Conservation (phyloP, 2,329 filamentous ascomycete species). For the Pseudogymnoascus sp. region DNA sequence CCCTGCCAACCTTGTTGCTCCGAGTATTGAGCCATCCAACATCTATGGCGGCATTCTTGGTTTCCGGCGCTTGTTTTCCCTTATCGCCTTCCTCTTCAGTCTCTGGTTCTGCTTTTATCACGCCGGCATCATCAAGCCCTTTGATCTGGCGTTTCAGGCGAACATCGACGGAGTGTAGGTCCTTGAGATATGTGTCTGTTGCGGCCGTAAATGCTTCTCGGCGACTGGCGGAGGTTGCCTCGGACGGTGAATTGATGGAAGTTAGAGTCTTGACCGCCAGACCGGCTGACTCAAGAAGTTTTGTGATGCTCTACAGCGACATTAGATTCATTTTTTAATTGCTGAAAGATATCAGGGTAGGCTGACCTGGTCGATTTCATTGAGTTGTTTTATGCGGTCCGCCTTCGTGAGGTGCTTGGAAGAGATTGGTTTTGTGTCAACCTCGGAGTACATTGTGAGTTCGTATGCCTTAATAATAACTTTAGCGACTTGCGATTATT, state of each 20-base stretch:
- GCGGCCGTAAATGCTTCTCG: constrained; percentile 47
- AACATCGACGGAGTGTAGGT: constrained; percentile 67
- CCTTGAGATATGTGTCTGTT: constrained; percentile 61
- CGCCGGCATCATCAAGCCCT: constrained; percentile 72
- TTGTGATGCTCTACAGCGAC: constrained; percentile 28
- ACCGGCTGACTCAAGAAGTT: constrained; percentile 50
- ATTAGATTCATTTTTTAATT: background rate
- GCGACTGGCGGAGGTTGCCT: constrained; percentile 14
- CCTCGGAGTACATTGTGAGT: background rate
- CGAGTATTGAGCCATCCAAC: constrained; percentile 85
- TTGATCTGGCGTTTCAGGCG: constrained; percentile 67
- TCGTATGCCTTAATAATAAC: background rate
- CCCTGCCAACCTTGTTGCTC: constrained; percentile 70
- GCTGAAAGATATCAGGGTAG: background rate
- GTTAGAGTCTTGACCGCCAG: constrained; percentile 57
- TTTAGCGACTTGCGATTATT: background rate
- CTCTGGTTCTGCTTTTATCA: constrained; percentile 40
- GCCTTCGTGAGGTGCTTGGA: constrained; percentile 53
- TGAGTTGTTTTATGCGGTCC: constrained; percentile 74
- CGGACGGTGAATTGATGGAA: constrained; percentile 31
- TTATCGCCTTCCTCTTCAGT: constrained; percentile 22
- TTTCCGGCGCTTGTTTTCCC: constrained; percentile 31
- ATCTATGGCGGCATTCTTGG: constrained; percentile 54
- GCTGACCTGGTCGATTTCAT: constrained; percentile 63
- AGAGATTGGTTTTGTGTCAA: background rate